Percentiles rank a stretch among this genome's conserved stretches.
Conservation (phyloP, 192 early-diverging fungal species). For the Rhizoclosmatium sp. region DNA sequence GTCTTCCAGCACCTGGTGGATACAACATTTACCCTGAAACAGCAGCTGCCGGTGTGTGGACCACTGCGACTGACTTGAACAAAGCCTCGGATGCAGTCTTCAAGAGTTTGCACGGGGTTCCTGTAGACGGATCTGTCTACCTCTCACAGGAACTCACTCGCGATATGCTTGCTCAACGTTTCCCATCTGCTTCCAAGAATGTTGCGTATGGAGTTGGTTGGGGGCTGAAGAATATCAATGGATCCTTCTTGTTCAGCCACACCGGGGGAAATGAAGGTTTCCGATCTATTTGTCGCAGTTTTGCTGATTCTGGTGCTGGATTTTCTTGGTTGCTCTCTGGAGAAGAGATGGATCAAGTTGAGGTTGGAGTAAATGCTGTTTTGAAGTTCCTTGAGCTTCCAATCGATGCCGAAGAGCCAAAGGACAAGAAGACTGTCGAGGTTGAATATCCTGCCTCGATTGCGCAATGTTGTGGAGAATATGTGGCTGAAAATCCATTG, state of each 20-base stretch:
- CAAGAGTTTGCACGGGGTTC: not conserved
- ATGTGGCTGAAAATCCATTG: not conserved
- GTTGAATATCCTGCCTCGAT: not conserved
- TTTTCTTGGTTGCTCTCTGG: conserved; percentile 15
- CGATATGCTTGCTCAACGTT: conserved; percentile 1
- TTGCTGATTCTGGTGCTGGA: not conserved
- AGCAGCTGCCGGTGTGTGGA: conserved; percentile 51
- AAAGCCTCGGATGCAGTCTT: conserved; percentile 5
- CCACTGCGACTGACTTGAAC: conserved; percentile 39
- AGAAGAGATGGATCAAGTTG: not conserved
- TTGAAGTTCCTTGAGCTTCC: not conserved
- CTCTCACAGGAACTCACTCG: not conserved
- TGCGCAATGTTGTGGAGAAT: not conserved
- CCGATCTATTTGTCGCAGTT: not conserved
- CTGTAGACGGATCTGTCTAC: not conserved
- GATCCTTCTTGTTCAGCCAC: conserved; percentile 2
- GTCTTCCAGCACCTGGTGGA: conserved; percentile 29
- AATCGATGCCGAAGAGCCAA: not conserved
- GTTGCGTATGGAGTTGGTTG: conserved; percentile 2
- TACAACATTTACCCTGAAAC: conserved; percentile 47
- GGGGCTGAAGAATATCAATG: not conserved
- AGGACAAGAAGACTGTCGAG: not conserved
- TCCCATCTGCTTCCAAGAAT: not conserved
- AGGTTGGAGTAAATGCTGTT: not conserved
- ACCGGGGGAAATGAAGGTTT: conserved; percentile 4